Base-by-base conservation (phyloP, 2,329 filamentous ascomycete genomes). In the Arthrobotrys megalospora region DNA sequence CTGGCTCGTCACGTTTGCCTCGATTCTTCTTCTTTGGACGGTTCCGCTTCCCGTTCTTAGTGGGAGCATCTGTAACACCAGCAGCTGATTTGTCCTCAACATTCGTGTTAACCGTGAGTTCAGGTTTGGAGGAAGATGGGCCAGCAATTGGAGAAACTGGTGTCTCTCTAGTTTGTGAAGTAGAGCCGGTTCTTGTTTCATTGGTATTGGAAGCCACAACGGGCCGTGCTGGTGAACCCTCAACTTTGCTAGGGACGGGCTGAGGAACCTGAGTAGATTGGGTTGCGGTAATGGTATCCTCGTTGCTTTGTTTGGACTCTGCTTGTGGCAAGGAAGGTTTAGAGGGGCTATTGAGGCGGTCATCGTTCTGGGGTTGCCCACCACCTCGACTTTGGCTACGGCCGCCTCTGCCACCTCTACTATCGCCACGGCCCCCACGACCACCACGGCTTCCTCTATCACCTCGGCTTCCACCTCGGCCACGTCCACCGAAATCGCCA, bases 31-130 rank as follows among this genome's bases (percentile, higher is more conserved):
- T 65, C 34, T 41, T 66, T 10, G 43, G 38, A 6, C 66, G 24
- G 11, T 53, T 60, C 24, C 63, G 62, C 24, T 72, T 72, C 38
- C 53, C 60, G 32, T 66, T 65, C 58, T 73, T 73, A 11, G 38
- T 38, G 28, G 50, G 69, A 16, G 41, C 21, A 12, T 62, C 63
- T 32, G 36, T 28, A 8, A n/a, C 19, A 16, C 47, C 52, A 7
- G 52, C 10, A 41, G 14, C 43, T 2, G 10, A 36, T 21, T n/a
- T 45, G 34, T 43, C 36, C 2, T 36, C 43, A 11, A 32, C n/a
- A n/a, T 11, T 11, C 10, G 66, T 68, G 11, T 78, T 63, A 24
- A 78, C 10, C 10, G 43, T 12, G 12, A 72, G 52, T 36, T 48
- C 43, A 6, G 52, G 52, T 24, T 63, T 71, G 2, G 53, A 12